phyloP scores from a whole-genome alignment of 345 rosid genomes.

The Ricinus communis region DNA sequence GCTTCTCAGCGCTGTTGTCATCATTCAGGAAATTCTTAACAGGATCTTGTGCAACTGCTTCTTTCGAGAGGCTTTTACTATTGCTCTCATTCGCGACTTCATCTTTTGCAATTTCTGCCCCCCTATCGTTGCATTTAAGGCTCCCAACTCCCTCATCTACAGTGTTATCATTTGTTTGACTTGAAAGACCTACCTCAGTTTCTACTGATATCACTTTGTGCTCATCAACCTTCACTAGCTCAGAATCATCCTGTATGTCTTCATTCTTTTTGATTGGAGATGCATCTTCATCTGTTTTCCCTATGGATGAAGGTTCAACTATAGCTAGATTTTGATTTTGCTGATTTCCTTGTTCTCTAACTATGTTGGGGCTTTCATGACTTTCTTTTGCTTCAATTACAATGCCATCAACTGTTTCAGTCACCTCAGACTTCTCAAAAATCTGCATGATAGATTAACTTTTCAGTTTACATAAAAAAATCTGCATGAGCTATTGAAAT shows the following conservation, averaged over 20 bases:
- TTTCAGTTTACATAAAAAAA: neutral
- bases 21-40: conserved; percentile 14
- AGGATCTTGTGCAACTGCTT: conserved; percentile 10
- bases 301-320: neutral
- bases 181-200: neutral
- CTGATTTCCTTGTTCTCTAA: neutral
- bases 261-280: neutral
- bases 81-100: neutral
- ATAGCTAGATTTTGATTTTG: neutral
- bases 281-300: too few species aligned
- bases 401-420: neutral
- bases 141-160: conserved; percentile 11
- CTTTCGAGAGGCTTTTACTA: neutral
- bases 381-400: neutral
- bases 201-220: neutral
- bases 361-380: neutral
- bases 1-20: conserved; percentile 1
- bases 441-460: neutral
- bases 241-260: neutral
- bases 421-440: conserved; percentile 1
- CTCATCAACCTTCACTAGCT: neutral
- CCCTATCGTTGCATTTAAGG: neutral
- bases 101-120: conserved; percentile 13
- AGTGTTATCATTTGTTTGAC: neutral
- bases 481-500: too few species aligned